Conservation (phyloP, 2,329 filamentous ascomycete genomes). For the Xylariomycetidae sp. region DNA sequence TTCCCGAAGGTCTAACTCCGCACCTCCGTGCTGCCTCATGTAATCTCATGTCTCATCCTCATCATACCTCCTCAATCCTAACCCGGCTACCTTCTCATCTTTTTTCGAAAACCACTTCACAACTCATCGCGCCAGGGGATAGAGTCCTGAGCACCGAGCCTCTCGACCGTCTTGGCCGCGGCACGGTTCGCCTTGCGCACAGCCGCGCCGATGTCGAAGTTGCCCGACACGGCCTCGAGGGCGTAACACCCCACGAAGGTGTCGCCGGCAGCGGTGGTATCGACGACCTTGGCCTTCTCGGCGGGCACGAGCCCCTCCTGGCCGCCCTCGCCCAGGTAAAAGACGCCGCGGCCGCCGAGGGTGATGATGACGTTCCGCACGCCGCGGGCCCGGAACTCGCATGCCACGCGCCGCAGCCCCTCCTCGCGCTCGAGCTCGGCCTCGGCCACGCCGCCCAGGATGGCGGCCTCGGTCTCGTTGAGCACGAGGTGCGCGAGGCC, state of each 20-base stretch:
- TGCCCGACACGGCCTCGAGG: constrained; percentile 55
- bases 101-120: constrained; percentile 4
- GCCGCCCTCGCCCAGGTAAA: constrained; percentile 45
- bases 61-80: too few species aligned
- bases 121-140: constrained; percentile 59
- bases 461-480: constrained; percentile 83
- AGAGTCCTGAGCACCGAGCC: constrained; percentile 56
- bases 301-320: constrained; percentile 51
- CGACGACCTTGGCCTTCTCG: constrained; percentile 69
- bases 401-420: constrained; percentile 42
- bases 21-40: too few species aligned
- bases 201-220: constrained; percentile 52
- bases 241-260: constrained; percentile 90
- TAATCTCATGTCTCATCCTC: too few species aligned
- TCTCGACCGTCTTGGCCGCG: constrained; percentile 61
- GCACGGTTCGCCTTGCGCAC: constrained; percentile 56
- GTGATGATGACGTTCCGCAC: constrained; percentile 78
- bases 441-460: constrained; percentile 55
- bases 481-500: constrained; percentile 74
- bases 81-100: background rate
- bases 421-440: constrained; percentile 40
- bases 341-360: constrained; percentile 74
- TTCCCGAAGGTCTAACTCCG: too few species aligned
- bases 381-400: constrained; percentile 60
- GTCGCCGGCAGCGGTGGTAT: constrained; percentile 91